Evolutionary conservation across 2,329 filamentous ascomycete species (phyloP).

Genomic region (Xylariales sp.): DNA sequence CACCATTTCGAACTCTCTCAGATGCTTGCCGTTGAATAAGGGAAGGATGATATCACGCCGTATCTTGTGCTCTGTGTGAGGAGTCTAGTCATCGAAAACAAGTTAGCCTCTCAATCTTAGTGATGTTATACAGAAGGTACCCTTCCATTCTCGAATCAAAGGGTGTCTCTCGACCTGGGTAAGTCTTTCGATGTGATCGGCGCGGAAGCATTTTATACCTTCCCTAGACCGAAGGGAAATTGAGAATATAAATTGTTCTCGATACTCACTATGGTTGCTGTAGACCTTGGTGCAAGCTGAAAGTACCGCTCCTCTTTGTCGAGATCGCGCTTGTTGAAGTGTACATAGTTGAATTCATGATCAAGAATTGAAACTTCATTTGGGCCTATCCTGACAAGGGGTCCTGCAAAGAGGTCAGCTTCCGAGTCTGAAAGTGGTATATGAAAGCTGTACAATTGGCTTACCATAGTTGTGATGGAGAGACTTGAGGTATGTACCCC

Average conservation of each 20-base stretch:
- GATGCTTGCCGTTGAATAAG: constrained; percentile 1
- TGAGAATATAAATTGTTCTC: too few species aligned
- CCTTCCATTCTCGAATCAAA: too few species aligned
- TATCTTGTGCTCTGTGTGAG: constrained; percentile 4
- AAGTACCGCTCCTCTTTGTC: constrained; percentile 7
- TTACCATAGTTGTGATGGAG: constrained; percentile 1
- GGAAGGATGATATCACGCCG: constrained; percentile 3
- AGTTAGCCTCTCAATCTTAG: too few species aligned
- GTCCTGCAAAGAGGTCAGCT: too few species aligned
- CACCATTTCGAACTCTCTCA: neutral
- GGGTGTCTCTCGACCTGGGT: too few species aligned
- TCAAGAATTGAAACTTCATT: constrained; percentile 7
- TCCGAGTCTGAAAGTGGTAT: too few species aligned
- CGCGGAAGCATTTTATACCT: too few species aligned
- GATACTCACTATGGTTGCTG: constrained; percentile 1
- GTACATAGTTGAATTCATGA: constrained; percentile 1
- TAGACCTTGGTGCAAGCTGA: constrained; percentile 4
- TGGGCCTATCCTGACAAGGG: constrained; percentile 1
- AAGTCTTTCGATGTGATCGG: too few species aligned
- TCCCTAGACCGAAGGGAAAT: too few species aligned
- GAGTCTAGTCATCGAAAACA: too few species aligned
- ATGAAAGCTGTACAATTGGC: neutral
- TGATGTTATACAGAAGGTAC: too few species aligned
- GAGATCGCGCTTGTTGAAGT: constrained; percentile 4
- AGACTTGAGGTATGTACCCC: constrained; percentile 5